Percentiles rank a stretch among this genome's conserved stretches.
Conservation (phyloP, 768 basidiomycete species). For the Tricholoma terreum region DNA sequence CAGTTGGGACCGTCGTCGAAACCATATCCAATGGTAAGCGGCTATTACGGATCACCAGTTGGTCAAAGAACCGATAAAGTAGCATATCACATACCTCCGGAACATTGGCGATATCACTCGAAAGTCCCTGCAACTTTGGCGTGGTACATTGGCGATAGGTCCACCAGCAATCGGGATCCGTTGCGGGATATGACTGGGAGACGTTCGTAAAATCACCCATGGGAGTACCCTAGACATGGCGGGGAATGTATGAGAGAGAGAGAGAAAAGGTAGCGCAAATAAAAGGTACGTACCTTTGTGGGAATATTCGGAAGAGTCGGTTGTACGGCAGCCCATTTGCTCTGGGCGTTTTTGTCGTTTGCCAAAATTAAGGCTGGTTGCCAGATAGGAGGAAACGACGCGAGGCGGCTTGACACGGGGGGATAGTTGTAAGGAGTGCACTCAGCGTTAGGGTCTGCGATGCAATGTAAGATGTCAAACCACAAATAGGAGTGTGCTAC, state of each 20-base stretch:
- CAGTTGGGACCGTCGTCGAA: conserved; percentile 70
- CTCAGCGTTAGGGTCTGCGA: conserved; percentile 32
- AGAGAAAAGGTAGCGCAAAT: neutral
- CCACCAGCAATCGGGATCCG: conserved; percentile 58
- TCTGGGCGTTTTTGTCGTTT: conserved; percentile 39
- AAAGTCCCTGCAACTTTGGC: conserved; percentile 44
- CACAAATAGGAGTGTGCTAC: neutral
- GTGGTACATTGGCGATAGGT: conserved; percentile 38
- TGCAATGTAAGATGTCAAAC: neutral
- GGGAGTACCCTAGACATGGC: conserved; percentile 18
- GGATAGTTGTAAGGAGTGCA: conserved; percentile 44
- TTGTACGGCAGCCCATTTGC: conserved; percentile 42
- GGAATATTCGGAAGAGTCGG: conserved; percentile 46
- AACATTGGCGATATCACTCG: conserved; percentile 40
- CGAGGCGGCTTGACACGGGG: conserved; percentile 27
- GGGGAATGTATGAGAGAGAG: neutral
- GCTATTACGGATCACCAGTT: conserved; percentile 28
- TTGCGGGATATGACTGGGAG: conserved; percentile 33
- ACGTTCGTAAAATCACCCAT: conserved; percentile 28
- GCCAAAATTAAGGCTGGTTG: conserved; percentile 39
- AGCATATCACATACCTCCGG: conserved; percentile 42
- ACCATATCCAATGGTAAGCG: conserved; percentile 53
- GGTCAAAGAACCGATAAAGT: neutral
- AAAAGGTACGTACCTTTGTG: conserved; percentile 32
- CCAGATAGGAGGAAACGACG: conserved; percentile 46